These are phyloP conservation scores for Lentinula sp. DNA, from an alignment of 768 basidiomycete species.

Conservation along the genomic window DNA sequence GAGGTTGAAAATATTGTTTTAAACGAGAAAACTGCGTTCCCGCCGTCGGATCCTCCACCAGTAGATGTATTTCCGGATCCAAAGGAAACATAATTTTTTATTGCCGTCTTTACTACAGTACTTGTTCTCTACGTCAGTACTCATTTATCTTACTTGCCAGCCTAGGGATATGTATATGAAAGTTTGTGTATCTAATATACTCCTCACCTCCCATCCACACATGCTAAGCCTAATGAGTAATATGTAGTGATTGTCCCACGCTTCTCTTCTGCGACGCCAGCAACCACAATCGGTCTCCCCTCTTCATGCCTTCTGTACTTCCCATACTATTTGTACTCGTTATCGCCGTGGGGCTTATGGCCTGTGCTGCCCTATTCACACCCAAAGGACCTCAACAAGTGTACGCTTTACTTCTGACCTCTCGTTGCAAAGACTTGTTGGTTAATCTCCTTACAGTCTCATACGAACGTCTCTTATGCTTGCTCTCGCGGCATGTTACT, in stretches of 20 bases:
- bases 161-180: too few relatives aligned
- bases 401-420: slow-evolving; percentile 39
- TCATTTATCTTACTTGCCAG: too few relatives aligned
- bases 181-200: too few relatives aligned
- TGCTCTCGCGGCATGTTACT: slow-evolving; percentile 76
- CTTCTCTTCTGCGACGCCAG: background rate
- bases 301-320: slow-evolving; percentile 59
- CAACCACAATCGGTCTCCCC: background rate
- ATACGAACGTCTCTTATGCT: slow-evolving; percentile 79
- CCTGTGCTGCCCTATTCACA: slow-evolving; percentile 56
- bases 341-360: slow-evolving; percentile 59
- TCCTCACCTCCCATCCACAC: too few relatives aligned
- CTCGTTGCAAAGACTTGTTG: background rate
- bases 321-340: slow-evolving; percentile 66
- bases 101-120: background rate
- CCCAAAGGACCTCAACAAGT: slow-evolving; percentile 90
- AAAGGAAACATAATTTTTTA: background rate
- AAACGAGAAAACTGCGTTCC: slow-evolving; percentile 39
- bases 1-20: slow-evolving; percentile 13
- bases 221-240: too few relatives aligned
- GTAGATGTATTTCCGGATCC: background rate
- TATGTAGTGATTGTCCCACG: background rate
- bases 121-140: too few relatives aligned
- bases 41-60: slow-evolving; percentile 17
- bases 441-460: slow-evolving; percentile 40